Evolutionary conservation across 2,329 filamentous ascomycete species (phyloP).

Genomic region (Cladosporium sp.): DNA sequence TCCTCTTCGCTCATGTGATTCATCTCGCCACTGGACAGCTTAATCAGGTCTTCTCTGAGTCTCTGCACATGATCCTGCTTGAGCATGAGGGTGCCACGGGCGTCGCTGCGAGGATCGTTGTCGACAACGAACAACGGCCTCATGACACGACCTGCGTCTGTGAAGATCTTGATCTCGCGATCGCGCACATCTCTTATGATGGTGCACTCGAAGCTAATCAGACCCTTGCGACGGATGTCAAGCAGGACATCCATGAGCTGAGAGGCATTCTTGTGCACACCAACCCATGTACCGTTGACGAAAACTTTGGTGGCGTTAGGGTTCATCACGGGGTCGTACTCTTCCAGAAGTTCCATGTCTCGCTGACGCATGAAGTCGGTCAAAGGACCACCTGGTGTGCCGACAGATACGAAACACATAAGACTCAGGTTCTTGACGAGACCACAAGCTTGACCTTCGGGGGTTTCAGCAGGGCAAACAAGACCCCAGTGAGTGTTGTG

Average conservation of each 20-base stretch:
- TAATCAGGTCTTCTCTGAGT: slow-evolving; percentile 68
- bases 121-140: slow-evolving; percentile 91
- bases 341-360: slow-evolving; percentile 94
- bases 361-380: slow-evolving; percentile 93
- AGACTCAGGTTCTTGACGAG: slow-evolving; percentile 95
- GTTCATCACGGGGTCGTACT: slow-evolving; percentile 65
- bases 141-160: slow-evolving; percentile 92
- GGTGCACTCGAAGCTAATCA: slow-evolving; percentile 88
- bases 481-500: slow-evolving; percentile 99
- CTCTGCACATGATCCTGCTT: slow-evolving; percentile 77
- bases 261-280: slow-evolving; percentile 84
- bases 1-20: slow-evolving; percentile 58
- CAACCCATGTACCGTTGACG: slow-evolving; percentile 97
- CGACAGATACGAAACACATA: slow-evolving; percentile 98
- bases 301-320: slow-evolving; percentile 97
- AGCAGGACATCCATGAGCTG: slow-evolving; percentile 62
- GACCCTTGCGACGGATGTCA: slow-evolving; percentile 58
- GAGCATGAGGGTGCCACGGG: slow-evolving; percentile 72
- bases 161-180: slow-evolving; percentile 97
- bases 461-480: slow-evolving; percentile 94
- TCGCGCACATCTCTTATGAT: slow-evolving; percentile 95
- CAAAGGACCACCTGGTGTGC: slow-evolving; percentile 83
- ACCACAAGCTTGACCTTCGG: slow-evolving; percentile 96
- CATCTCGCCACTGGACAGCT: slow-evolving; percentile 40
- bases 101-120: slow-evolving; percentile 69